Evolutionary conservation across 352 stramenopile species (phyloP).

Genomic region (Phytophthora crassamura): DNA sequence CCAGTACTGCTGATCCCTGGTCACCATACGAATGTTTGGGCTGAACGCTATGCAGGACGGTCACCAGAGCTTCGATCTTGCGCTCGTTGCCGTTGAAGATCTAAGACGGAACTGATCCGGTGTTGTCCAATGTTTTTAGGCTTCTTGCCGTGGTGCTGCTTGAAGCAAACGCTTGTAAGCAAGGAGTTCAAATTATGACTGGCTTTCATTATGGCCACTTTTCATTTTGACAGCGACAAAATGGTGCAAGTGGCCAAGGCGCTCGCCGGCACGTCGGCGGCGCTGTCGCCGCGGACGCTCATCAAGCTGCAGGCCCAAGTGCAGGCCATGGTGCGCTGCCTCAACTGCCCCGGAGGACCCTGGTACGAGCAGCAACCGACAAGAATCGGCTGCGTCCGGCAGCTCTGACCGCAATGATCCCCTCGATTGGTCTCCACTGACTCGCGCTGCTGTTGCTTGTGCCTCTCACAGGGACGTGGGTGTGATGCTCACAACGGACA

Average conservation of each 20-base stretch:
- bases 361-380: conserved; percentile 53
- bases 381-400: background rate
- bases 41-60: no score
- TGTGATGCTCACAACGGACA: conserved; percentile 82
- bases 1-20: no score
- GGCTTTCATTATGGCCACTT: no score
- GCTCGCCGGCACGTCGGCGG: conserved; percentile 45
- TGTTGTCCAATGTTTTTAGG: no score
- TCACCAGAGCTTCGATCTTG: no score
- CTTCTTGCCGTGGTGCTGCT: no score
- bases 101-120: no score
- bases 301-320: conserved; percentile 64
- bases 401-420: background rate
- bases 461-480: conserved; percentile 60
- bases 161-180: no score
- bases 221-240: no score
- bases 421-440: conserved; percentile 3
- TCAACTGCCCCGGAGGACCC: conserved; percentile 63
- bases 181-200: no score
- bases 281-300: conserved; percentile 48
- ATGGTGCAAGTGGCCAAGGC: conserved; percentile 52
- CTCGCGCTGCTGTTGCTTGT: conserved; percentile 6
- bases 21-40: no score
- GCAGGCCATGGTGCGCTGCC: conserved; percentile 70
- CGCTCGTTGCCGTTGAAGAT: no score